A percentile compares a stretch with the other conserved stretches of the same genome.
phyloP scores from a whole-genome alignment of 2,329 filamentous ascomycete species.

The Metarhizium robertsii region DNA sequence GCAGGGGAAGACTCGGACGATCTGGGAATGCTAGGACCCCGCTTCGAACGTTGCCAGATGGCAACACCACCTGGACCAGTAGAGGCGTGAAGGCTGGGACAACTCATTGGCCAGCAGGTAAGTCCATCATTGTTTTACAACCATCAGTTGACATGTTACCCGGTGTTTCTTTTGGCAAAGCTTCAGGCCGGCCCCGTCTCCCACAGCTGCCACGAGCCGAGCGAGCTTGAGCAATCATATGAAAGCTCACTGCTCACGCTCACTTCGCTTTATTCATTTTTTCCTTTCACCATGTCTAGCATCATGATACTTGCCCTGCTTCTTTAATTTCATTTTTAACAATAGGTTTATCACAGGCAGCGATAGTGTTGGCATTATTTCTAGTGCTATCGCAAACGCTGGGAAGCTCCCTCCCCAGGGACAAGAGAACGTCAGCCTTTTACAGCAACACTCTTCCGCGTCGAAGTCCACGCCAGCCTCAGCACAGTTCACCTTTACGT shows the following conservation, averaged over 20 bases:
- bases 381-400: conserved; percentile 82
- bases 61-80: conserved; percentile 45
- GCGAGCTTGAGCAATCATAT: background rate
- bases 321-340: background rate
- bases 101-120: conserved; percentile 37
- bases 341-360: background rate
- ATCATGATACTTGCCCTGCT: background rate
- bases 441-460: conserved; percentile 56
- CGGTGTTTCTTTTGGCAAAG: background rate
- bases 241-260: background rate
- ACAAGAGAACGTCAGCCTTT: conserved; percentile 69
- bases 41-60: conserved; percentile 49
- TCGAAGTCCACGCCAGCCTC: conserved; percentile 58
- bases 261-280: background rate
- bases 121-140: conserved; percentile 16
- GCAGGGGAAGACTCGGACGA: conserved; percentile 74
- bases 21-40: conserved; percentile 52
- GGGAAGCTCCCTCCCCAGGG: conserved; percentile 59
- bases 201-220: background rate
- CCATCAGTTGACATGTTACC: background rate
- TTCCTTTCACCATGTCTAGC: background rate
- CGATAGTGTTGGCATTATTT: conserved; percentile 71
- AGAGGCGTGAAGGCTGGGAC: conserved; percentile 37
- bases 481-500: conserved; percentile 93
- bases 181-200: background rate